phyloP scores from a whole-genome alignment of 805 yeast genomes.

The Saccharomyces cerevisiae region DNA sequence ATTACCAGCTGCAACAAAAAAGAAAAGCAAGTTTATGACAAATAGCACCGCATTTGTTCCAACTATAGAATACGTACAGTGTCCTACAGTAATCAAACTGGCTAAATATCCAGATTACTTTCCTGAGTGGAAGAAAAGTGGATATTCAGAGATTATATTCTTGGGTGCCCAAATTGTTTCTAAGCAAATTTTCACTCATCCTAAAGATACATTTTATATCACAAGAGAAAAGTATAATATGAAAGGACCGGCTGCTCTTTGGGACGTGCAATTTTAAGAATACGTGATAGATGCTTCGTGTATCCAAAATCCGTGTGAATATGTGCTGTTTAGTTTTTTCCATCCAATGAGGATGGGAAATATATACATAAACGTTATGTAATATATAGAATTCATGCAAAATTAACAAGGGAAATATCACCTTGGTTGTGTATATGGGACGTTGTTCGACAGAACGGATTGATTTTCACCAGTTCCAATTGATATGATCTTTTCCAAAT shows the following conservation, averaged over 20 bases:
- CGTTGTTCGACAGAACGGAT: background rate
- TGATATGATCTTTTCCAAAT: background rate
- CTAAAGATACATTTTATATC: conserved; percentile 57
- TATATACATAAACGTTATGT: conserved; percentile 1
- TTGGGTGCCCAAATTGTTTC: conserved; percentile 84
- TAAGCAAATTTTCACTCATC: conserved; percentile 68
- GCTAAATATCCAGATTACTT: conserved; percentile 83
- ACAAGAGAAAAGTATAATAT: conserved; percentile 65
- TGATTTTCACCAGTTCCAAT: background rate
- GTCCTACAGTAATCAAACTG: conserved; percentile 64
- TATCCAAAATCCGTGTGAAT: background rate
- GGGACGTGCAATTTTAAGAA: conserved; percentile 47
- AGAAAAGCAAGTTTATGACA: conserved; percentile 20
- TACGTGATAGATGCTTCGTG: background rate
- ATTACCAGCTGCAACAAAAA: conserved; percentile 24
- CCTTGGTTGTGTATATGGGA: background rate
- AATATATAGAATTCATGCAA: background rate
- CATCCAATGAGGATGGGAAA: background rate
- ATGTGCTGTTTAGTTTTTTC: background rate
- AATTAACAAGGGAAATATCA: background rate
- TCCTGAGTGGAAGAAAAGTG: conserved; percentile 83
- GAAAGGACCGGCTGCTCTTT: conserved; percentile 72
- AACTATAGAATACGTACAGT: conserved; percentile 44
- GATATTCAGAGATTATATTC: conserved; percentile 69
- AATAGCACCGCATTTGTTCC: conserved; percentile 24